Conservation (phyloP, 768 basidiomycete species). For the Amanita rubescens region DNA sequence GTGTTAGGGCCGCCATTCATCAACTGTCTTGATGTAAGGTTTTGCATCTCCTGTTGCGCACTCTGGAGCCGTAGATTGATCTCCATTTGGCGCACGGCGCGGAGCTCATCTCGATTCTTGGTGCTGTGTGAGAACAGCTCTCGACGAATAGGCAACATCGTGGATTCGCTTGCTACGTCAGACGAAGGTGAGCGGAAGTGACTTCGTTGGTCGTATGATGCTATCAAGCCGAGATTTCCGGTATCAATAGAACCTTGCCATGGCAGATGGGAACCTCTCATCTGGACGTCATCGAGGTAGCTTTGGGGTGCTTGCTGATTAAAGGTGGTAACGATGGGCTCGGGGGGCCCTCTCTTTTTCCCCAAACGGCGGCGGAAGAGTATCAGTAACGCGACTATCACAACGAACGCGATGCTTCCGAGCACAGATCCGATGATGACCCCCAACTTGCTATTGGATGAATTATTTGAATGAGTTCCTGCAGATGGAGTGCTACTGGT, state of each 20-base stretch:
- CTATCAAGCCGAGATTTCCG: background rate
- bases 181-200: background rate
- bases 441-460: background rate
- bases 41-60: slow-evolving; percentile 1
- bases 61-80: background rate
- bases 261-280: too few species aligned
- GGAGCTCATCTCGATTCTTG: background rate
- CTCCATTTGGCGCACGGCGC: background rate
- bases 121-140: too few species aligned
- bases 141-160: background rate
- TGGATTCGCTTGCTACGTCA: background rate
- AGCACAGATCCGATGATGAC: slow-evolving; percentile 17
- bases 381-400: slow-evolving; percentile 2
- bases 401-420: slow-evolving; percentile 14
- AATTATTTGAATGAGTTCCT: too few species aligned
- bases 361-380: background rate
- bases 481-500: background rate
- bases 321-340: too few species aligned
- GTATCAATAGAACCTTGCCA: too few species aligned
- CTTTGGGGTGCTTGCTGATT: too few species aligned
- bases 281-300: too few species aligned
- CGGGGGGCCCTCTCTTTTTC: background rate
- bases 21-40: background rate
- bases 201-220: background rate
- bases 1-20: background rate